A percentile compares a stretch with the other conserved stretches of the same genome.
Conservation (phyloP, 2,329 filamentous ascomycete genomes). For the Aphanocladium album region DNA sequence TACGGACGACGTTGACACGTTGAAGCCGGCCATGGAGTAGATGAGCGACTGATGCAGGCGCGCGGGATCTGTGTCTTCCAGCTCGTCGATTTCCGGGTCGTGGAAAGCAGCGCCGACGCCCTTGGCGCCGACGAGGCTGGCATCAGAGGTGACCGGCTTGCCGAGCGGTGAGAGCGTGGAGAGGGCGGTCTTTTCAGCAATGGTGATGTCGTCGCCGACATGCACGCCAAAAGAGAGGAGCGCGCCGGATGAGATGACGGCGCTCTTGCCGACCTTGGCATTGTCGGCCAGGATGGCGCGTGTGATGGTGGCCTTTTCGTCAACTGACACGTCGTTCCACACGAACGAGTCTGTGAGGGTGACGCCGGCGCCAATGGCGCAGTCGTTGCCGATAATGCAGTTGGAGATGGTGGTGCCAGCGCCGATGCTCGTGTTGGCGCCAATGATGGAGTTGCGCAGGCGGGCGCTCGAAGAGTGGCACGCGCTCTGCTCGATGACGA, state of each 20-base stretch:
- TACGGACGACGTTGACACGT: slow-evolving; percentile 50
- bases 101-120: slow-evolving; percentile 47
- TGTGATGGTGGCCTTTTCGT: slow-evolving; percentile 65
- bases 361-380: slow-evolving; percentile 81
- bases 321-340: slow-evolving; percentile 79
- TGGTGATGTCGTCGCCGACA: slow-evolving; percentile 56
- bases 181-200: slow-evolving; percentile 32
- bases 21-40: slow-evolving; percentile 48
- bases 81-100: slow-evolving; percentile 44
- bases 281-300: slow-evolving; percentile 73
- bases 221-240: slow-evolving; percentile 75
- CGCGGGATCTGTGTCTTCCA: slow-evolving; percentile 45
- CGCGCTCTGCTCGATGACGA: slow-evolving; percentile 76
- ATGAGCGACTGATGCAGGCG: slow-evolving; percentile 51
- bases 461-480: slow-evolving; percentile 66
- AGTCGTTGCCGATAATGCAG: slow-evolving; percentile 78
- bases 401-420: slow-evolving; percentile 64
- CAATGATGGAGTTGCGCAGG: slow-evolving; percentile 69
- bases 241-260: slow-evolving; percentile 64
- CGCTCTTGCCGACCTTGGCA: slow-evolving; percentile 65
- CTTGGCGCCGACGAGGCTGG: slow-evolving; percentile 40
- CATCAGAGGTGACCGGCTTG: slow-evolving; percentile 35
- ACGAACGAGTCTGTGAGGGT: slow-evolving; percentile 74
- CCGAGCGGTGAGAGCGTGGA: slow-evolving; percentile 33
- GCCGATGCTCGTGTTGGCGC: slow-evolving; percentile 69